Evolutionary conservation across 768 basidiomycete species (phyloP).

Genomic region (Suillus paluster): DNA sequence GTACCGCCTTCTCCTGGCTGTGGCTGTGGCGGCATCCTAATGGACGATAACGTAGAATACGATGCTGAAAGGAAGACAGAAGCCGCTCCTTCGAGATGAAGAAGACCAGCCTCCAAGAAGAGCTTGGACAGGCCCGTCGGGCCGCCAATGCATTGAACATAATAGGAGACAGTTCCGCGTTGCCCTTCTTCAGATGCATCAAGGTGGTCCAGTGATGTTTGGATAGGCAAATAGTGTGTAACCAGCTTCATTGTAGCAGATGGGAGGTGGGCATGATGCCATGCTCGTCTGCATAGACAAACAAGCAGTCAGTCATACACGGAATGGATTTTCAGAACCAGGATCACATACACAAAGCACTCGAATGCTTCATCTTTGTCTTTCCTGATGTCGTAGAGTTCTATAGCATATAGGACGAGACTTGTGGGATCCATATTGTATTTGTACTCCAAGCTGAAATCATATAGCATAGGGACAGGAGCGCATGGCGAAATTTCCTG

Average conservation of each 20-base stretch:
- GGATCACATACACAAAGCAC: slow-evolving; percentile 67
- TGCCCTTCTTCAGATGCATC: slow-evolving; percentile 41
- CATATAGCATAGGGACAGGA: slow-evolving; percentile 56
- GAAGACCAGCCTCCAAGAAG: slow-evolving; percentile 77
- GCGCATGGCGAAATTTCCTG: slow-evolving; percentile 58
- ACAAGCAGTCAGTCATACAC: slow-evolving; percentile 9
- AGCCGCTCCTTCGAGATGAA: slow-evolving; percentile 83
- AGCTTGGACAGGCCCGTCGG: slow-evolving; percentile 69
- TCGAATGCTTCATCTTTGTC: slow-evolving; percentile 82
- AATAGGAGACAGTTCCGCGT: slow-evolving; percentile 63
- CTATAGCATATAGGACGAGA: slow-evolving; percentile 70
- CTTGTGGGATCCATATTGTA: slow-evolving; percentile 91
- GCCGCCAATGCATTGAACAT: slow-evolving; percentile 69
- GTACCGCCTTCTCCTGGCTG: slow-evolving; percentile 60
- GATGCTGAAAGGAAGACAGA: slow-evolving; percentile 72
- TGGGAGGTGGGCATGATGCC: slow-evolving; percentile 77
- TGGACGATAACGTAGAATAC: slow-evolving; percentile 76
- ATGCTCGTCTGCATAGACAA: slow-evolving; percentile 62
- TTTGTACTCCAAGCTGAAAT: slow-evolving; percentile 54
- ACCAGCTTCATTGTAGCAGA: slow-evolving; percentile 80
- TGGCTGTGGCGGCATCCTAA: slow-evolving; percentile 63
- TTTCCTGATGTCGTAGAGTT: slow-evolving; percentile 74
- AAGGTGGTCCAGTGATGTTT: slow-evolving; percentile 44
- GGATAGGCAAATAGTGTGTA: slow-evolving; percentile 70
- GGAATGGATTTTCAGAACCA: background rate